phyloP scores from a whole-genome alignment of 2,329 filamentous ascomycete genomes.

The Chaetoscypha palmicola region DNA sequence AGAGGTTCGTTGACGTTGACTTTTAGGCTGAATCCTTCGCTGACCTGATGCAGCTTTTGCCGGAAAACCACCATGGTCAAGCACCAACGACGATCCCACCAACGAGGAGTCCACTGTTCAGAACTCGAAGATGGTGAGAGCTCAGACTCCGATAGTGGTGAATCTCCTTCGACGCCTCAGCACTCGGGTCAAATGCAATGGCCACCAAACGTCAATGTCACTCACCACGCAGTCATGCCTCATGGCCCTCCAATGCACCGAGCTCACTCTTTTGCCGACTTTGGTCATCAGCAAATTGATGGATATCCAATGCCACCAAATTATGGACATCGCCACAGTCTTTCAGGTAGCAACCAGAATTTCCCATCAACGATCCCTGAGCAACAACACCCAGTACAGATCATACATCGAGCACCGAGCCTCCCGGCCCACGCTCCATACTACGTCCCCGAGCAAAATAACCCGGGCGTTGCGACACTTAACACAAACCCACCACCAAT shows the following conservation, averaged over 20 bases:
- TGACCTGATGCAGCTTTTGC: constrained; percentile 49
- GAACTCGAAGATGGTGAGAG: constrained; percentile 37
- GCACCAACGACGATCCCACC: constrained; percentile 55
- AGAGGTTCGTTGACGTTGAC: constrained; percentile 26
- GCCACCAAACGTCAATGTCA: constrained; percentile 39
- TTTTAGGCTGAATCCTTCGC: constrained; percentile 9
- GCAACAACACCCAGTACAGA: constrained; percentile 36
- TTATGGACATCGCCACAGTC: constrained; percentile 39
- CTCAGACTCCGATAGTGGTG: constrained; percentile 37
- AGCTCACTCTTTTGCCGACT: constrained; percentile 48
- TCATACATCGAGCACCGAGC: constrained; percentile 29
- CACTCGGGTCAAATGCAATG: constrained; percentile 44
- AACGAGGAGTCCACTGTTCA: constrained; percentile 48
- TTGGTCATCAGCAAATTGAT: constrained; percentile 41
- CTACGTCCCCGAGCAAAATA: constrained; percentile 55
- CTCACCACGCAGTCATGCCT: constrained; percentile 31
- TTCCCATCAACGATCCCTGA: constrained; percentile 37
- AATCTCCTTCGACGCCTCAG: constrained; percentile 52
- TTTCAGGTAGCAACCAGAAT: constrained; percentile 39
- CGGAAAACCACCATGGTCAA: constrained; percentile 67
- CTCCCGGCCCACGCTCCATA: constrained; percentile 29
- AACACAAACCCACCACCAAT: constrained; percentile 45
- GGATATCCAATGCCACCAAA: constrained; percentile 28
- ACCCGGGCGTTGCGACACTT: constrained; percentile 56
- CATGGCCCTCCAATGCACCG: constrained; percentile 36